Conservation (phyloP, 805 yeast species). For the Citeromyces nyonsensis region DNA sequence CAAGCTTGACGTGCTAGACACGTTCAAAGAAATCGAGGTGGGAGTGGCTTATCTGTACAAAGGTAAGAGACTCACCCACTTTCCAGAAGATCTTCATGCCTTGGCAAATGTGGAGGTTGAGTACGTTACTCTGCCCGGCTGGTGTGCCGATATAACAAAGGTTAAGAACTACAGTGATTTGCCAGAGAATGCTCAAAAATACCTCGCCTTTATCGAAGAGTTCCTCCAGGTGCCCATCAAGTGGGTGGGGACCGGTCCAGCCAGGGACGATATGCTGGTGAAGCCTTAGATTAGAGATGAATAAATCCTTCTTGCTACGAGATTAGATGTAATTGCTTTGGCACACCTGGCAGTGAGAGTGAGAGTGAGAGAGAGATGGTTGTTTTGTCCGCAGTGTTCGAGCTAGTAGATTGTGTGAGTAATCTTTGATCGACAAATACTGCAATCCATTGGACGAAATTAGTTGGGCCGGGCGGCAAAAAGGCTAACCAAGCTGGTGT, state of each 20-base stretch:
- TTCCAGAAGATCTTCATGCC: conserved; percentile 84
- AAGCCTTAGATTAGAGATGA: conserved; percentile 14
- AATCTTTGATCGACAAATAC: too few relatives aligned
- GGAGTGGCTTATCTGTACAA: conserved; percentile 73
- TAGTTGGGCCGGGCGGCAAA: too few relatives aligned
- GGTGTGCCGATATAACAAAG: conserved; percentile 75
- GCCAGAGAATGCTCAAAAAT: conserved; percentile 78
- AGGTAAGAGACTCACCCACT: conserved; percentile 59
- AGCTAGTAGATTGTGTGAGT: too few relatives aligned
- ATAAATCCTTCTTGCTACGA: too few relatives aligned
- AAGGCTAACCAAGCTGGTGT: too few relatives aligned
- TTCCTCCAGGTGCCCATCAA: conserved; percentile 72
- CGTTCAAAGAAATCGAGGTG: conserved; percentile 76
- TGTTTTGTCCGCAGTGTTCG: too few relatives aligned
- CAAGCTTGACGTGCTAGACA: conserved; percentile 87
- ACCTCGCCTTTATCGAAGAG: conserved; percentile 76
- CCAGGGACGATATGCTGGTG: conserved; percentile 81
- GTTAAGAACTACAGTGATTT: conserved; percentile 58
- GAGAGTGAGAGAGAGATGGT: too few relatives aligned
- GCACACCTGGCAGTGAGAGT: too few relatives aligned
- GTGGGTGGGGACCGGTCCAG: conserved; percentile 99
- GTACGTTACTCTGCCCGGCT: conserved; percentile 86
- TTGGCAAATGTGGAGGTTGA: conserved; percentile 87
- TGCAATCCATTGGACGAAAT: too few relatives aligned
- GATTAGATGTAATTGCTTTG: too few relatives aligned